Evolutionary conservation across 768 basidiomycete species (phyloP).

Genomic region (Boletus tylopilopsis): DNA sequence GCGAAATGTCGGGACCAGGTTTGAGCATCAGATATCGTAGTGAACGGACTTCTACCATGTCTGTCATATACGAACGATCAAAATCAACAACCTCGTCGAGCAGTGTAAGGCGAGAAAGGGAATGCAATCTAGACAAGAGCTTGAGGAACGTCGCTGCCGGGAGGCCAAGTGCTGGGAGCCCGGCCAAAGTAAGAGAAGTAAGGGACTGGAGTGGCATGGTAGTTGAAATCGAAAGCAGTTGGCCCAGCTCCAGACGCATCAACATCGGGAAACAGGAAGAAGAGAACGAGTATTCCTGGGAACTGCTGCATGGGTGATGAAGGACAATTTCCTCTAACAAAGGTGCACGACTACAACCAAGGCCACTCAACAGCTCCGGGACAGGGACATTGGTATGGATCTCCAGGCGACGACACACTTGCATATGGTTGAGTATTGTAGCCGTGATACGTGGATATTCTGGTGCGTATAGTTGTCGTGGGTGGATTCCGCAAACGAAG

Average conservation of each 20-base stretch:
- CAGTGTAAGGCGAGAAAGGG: slow-evolving; percentile 23
- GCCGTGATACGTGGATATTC: slow-evolving; percentile 22
- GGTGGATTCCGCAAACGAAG: slow-evolving; percentile 16
- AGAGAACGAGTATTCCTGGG: slow-evolving; percentile 10
- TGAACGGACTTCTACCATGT: slow-evolving; percentile 15
- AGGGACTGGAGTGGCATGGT: slow-evolving; percentile 17
- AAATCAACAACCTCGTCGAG: slow-evolving; percentile 29
- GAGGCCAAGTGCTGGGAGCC: slow-evolving; percentile 21
- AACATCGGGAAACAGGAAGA: slow-evolving; percentile 21
- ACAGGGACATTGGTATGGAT: slow-evolving; percentile 23
- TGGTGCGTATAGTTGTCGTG: slow-evolving; percentile 13
- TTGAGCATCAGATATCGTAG: slow-evolving; percentile 19
- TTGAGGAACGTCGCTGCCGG: slow-evolving; percentile 18
- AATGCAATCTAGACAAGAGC: slow-evolving; percentile 21
- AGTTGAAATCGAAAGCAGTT: slow-evolving; percentile 14
- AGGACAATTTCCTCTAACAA: slow-evolving; percentile 25
- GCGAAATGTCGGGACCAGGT: slow-evolving; percentile 28
- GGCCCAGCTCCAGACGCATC: slow-evolving; percentile 22
- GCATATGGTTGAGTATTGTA: slow-evolving; percentile 27
- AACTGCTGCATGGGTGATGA: slow-evolving; percentile 17
- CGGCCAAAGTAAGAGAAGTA: slow-evolving; percentile 23
- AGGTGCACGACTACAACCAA: slow-evolving; percentile 21
- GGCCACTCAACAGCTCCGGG: slow-evolving; percentile 22
- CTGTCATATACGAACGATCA: slow-evolving; percentile 8
- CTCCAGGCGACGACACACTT: slow-evolving; percentile 25